Evolutionary conservation across 2,329 filamentous ascomycete genomes (phyloP), one percentile per base, ranked within the genome.

Genomic region (Pseudogymnoascus sp.): DNA sequence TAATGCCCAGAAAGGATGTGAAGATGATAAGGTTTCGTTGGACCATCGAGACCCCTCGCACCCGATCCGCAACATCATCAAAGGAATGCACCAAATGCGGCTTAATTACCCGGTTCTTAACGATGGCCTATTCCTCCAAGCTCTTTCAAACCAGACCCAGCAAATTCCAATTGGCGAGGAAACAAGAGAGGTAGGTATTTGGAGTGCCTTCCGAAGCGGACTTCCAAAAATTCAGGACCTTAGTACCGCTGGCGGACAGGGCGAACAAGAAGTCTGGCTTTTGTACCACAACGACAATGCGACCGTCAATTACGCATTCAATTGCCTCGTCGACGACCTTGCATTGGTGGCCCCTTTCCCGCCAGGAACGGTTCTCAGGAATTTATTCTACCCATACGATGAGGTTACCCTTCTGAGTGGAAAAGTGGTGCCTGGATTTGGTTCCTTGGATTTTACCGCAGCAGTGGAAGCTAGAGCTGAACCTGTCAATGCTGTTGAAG

Each of bases 31-130:
- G 3, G 81, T 84, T 61, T 80, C 80, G 23, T 79, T 84, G 40
- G 85, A 88, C 67, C 85, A 88, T 69, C 77, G 85, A 31, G 84
- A 88, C 69, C 82, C 85, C 1, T 81, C 84, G 5, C 80, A 85
- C 67, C 83, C 84, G 1, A 74, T 87, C 34, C 79, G 83, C 43
- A 86, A 84, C 66, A 80, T 85, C 56, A 76, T 86, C 66, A 86
- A 84, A 71, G 77, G 80, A 49, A 85, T 87, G 80, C 86, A 83
- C 67, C 79, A 86, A 67, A 77, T 87, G 72, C 79, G 85, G 61
- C 69, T 79, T 21, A 72, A 81, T 25, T 87, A 79, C 62, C 81
- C 83, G 0, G 81, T 81, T 0, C 75, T 88, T 16, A 85, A 85
- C 62, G 84, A 87, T 68, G 85, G 85, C 0, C 84, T 79, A 68